phyloP scores from a whole-genome alignment of 2,329 filamentous ascomycete genomes.

The Tympanopsis confertula region DNA sequence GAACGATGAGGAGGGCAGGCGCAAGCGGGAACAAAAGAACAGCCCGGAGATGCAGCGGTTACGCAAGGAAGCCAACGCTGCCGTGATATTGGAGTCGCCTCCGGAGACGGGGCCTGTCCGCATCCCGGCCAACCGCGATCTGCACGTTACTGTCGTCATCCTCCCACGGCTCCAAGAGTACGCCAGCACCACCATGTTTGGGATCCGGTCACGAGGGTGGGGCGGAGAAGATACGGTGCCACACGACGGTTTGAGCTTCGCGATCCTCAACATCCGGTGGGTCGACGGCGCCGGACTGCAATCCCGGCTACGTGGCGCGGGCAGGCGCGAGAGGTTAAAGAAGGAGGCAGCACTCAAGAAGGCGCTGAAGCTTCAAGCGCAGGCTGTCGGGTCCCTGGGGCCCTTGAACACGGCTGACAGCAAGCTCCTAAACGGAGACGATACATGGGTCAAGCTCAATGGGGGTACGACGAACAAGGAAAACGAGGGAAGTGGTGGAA shows the following conservation, averaged over 20 bases:
- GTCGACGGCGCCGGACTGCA: constrained; percentile 62
- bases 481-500: too few relatives aligned
- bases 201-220: constrained; percentile 73
- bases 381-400: too few relatives aligned
- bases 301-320: constrained; percentile 42
- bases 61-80: constrained; percentile 21
- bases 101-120: constrained; percentile 49
- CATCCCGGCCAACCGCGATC: constrained; percentile 59
- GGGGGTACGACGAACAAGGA: too few relatives aligned
- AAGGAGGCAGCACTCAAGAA: constrained; percentile 20
- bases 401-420: too few relatives aligned
- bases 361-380: too few relatives aligned
- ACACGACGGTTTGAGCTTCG: constrained; percentile 84
- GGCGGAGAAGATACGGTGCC: constrained; percentile 39
- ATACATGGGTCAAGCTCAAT: too few relatives aligned
- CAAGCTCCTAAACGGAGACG: too few relatives aligned
- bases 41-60: constrained; percentile 15
- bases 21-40: constrained; percentile 16
- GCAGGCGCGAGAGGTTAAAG: constrained; percentile 40
- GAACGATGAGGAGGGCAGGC: constrained; percentile 12
- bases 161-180: constrained; percentile 73
- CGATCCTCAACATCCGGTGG: constrained; percentile 72
- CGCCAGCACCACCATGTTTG: constrained; percentile 61
- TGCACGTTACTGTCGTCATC: constrained; percentile 78
- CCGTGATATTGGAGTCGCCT: constrained; percentile 36